Percentiles rank a stretch among this genome's conserved stretches.
Conservation (phyloP, 2,329 filamentous ascomycete genomes). For the Apiospora arundinis region DNA sequence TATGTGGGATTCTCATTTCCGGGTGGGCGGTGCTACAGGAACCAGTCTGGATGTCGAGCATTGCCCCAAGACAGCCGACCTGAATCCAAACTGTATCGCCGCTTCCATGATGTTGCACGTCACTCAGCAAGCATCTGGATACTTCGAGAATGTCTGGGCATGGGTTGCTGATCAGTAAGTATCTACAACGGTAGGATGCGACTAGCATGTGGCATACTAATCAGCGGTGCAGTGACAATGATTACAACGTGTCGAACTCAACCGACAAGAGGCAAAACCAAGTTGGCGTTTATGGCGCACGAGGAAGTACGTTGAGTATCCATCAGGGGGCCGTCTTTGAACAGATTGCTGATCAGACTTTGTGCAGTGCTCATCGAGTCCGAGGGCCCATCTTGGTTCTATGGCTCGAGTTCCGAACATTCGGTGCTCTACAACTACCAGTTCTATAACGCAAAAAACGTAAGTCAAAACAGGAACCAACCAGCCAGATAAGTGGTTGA, state of each 20-base stretch:
- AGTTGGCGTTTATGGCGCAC: conserved; percentile 42
- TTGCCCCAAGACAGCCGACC: conserved; percentile 58
- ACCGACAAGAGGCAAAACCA: conserved; percentile 27
- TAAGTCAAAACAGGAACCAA: conserved; percentile 30
- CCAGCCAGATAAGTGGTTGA: too few species aligned
- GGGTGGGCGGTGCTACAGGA: conserved; percentile 74
- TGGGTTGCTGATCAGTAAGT: conserved; percentile 69
- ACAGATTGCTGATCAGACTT: neutral
- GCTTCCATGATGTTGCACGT: conserved; percentile 60
- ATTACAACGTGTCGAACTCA: conserved; percentile 53
- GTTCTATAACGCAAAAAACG: conserved; percentile 51
- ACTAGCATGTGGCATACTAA: neutral
- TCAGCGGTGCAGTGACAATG: conserved; percentile 37
- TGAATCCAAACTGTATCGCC: conserved; percentile 62
- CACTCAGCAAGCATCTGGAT: conserved; percentile 51
- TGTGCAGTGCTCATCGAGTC: conserved; percentile 40
- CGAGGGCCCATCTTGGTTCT: conserved; percentile 42
- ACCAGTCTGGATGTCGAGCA: conserved; percentile 67
- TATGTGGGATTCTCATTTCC: conserved; percentile 77
- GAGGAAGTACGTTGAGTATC: conserved; percentile 33
- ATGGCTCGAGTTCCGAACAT: conserved; percentile 58
- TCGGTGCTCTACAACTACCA: conserved; percentile 59
- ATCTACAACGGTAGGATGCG: conserved; percentile 39
- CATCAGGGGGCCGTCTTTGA: too few species aligned
- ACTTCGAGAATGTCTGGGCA: conserved; percentile 63